Evolutionary conservation across 129 eudicot genomes (phyloP).

Genomic region (Helichrysum umbraculigerum): DNA sequence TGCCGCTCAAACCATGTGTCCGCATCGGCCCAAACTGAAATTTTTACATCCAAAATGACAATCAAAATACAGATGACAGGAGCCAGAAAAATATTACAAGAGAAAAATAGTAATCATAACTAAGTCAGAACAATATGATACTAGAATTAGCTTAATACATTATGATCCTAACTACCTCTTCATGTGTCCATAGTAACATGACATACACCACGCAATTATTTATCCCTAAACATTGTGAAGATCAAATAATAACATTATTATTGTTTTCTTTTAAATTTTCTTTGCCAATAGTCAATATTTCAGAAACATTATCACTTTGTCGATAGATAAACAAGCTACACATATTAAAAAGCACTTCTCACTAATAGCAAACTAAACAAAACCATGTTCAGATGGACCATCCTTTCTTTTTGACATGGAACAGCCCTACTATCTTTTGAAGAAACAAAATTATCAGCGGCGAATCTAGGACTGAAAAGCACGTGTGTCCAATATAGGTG

Average conservation of each 20-base stretch:
- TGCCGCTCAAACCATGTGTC: constrained; percentile 94
- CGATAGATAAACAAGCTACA: background rate
- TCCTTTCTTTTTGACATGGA: background rate
- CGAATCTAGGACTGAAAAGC: too few species aligned
- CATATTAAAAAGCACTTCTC: background rate
- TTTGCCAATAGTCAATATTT: too few species aligned
- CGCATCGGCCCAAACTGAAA: constrained; percentile 94
- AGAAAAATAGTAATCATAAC: background rate
- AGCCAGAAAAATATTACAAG: background rate
- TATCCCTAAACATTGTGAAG: constrained; percentile 8
- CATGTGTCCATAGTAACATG: background rate
- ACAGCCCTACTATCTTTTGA: too few species aligned
- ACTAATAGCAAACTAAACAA: background rate
- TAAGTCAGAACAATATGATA: background rate
- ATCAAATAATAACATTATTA: background rate
- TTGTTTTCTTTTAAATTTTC: background rate
- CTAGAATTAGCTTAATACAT: background rate
- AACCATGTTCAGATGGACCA: background rate
- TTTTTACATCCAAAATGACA: background rate
- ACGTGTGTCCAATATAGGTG: too few species aligned
- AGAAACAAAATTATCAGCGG: background rate
- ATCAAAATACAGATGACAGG: background rate
- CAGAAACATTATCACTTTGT: background rate
- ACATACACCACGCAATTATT: background rate
- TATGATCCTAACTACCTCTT: background rate